A percentile compares a stretch with the other conserved stretches of the same genome.
Evolutionary conservation across 164 flowering plant genomes (phyloP).

Genomic region (grape (Vitis vinifera)): ASM3070453v1 NC_081808.1:4089001-4089500

Average conservation of each 20-base stretch:
- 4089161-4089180: constrained; percentile 43
- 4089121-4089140: constrained; percentile 38
- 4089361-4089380: constrained; percentile 40
- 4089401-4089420: no score
- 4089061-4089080: constrained; percentile 45
- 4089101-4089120: constrained; percentile 68
- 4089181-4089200: constrained; percentile 72
- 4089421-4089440: no score
- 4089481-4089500: no score
- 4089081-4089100: constrained; percentile 52
- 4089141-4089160: constrained; percentile 38
- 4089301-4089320: constrained; percentile 52
- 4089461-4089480: no score
- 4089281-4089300: constrained; percentile 73
- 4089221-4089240: constrained; percentile 19
- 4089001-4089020: constrained; percentile 50
- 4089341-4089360: constrained; percentile 23
- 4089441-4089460: no score
- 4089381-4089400: constrained; percentile 58
- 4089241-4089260: constrained; percentile 69
- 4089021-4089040: constrained; percentile 35
- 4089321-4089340: constrained; percentile 55
- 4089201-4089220: constrained; percentile 35
- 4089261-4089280: constrained; percentile 79
- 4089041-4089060: constrained; percentile 44